phyloP scores from a whole-genome alignment of 352 stramenopile genomes.

The Pythium sukuiense region DNA sequence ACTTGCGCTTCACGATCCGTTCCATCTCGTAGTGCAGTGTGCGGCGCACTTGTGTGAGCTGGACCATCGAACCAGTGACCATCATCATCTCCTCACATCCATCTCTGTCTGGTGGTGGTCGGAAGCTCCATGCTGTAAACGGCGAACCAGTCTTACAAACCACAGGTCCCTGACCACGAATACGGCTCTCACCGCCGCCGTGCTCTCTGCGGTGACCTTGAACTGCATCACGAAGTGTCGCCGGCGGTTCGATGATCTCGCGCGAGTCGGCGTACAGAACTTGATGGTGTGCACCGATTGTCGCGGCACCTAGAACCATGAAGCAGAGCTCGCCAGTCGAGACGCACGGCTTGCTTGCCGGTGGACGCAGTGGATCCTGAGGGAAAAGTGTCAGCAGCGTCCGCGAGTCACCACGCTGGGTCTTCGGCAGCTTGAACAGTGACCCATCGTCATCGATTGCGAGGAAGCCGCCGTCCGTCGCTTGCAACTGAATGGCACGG shows the following conservation, averaged over 20 bases:
- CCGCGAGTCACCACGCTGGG: slow-evolving; percentile 29
- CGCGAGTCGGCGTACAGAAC: slow-evolving; percentile 23
- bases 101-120: not conserved
- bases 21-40: slow-evolving; percentile 30
- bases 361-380: slow-evolving; percentile 25
- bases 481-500: slow-evolving; percentile 37
- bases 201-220: slow-evolving; percentile 15
- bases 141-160: not conserved
- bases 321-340: slow-evolving; percentile 30
- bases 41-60: slow-evolving; percentile 14
- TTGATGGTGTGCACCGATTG: slow-evolving; percentile 18
- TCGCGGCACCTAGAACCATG: slow-evolving; percentile 31
- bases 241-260: slow-evolving; percentile 4
- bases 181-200: not conserved
- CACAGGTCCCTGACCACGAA: not conserved
- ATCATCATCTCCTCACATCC: not conserved
- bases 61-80: slow-evolving; percentile 19
- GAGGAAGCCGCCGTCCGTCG: slow-evolving; percentile 40
- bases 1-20: slow-evolving; percentile 23
- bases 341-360: slow-evolving; percentile 27
- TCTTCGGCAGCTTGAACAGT: slow-evolving; percentile 32
- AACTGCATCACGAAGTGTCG: slow-evolving; percentile 8
- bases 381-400: slow-evolving; percentile 46
- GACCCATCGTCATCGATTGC: slow-evolving; percentile 38
- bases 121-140: slow-evolving; percentile 17